Percentiles rank a stretch among this genome's conserved stretches.
Evolutionary conservation across 805 yeast genomes (phyloP).

Genomic region (Myxozyma neotropica): DNA sequence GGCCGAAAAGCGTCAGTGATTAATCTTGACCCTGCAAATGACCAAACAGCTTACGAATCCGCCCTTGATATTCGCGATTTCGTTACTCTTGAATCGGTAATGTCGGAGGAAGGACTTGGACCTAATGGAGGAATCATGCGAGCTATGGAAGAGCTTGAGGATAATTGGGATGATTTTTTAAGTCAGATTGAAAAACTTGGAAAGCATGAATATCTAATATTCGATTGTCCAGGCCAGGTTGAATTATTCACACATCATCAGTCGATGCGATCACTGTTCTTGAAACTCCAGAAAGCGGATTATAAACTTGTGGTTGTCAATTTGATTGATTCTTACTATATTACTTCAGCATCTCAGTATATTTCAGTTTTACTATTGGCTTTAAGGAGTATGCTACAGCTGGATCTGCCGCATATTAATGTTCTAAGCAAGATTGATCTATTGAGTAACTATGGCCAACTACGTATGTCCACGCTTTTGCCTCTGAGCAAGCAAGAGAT

Average conservation of each 20-base stretch:
- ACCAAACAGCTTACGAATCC: conserved; percentile 66
- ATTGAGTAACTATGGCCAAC: conserved; percentile 70
- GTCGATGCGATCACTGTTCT: conserved; percentile 69
- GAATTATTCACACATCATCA: conserved; percentile 91
- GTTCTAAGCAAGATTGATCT: conserved; percentile 90
- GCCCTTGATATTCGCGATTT: conserved; percentile 78
- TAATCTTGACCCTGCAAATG: conserved; percentile 93
- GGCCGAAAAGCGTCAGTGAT: conserved; percentile 86
- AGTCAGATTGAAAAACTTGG: conserved; percentile 60
- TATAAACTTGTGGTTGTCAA: conserved; percentile 72
- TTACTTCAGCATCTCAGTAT: conserved; percentile 87
- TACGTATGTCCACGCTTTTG: conserved; percentile 42
- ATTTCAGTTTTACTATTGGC: conserved; percentile 78
- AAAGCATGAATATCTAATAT: conserved; percentile 56
- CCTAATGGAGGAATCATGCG: conserved; percentile 91
- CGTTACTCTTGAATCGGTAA: conserved; percentile 72
- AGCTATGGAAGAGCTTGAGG: conserved; percentile 72
- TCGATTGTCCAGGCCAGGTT: conserved; percentile 94
- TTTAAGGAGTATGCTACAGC: conserved; percentile 86
- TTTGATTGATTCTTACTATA: conserved; percentile 76
- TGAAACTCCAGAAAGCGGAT: conserved; percentile 62
- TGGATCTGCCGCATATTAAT: conserved; percentile 90
- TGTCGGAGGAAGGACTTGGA: conserved; percentile 71
- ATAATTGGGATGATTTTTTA: conserved; percentile 60
- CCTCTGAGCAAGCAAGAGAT: too few species aligned